These are phyloP conservation scores for Clarireedia hainanense DNA, from an alignment of 2,329 filamentous ascomycete genomes.

Conservation along the genomic window DNA sequence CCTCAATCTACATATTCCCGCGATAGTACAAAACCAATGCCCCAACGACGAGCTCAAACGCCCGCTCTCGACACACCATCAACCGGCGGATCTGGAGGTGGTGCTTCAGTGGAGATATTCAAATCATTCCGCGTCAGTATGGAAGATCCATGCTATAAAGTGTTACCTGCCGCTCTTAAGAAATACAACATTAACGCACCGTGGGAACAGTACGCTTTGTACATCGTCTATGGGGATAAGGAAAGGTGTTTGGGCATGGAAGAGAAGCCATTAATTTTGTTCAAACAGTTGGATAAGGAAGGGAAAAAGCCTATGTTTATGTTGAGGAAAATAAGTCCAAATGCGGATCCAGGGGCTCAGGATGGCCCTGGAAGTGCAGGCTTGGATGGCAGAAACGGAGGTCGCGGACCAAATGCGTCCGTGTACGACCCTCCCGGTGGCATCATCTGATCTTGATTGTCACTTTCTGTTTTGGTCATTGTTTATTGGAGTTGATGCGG, in stretches of 20 bases:
- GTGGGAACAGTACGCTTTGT: conserved; percentile 94
- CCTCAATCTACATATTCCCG: conserved; percentile 25
- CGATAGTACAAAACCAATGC: conserved; percentile 27
- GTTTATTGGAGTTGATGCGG: conserved; percentile 6
- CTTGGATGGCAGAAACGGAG: conserved; percentile 15
- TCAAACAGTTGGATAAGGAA: conserved; percentile 95
- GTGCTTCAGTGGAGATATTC: conserved; percentile 81
- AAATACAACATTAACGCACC: conserved; percentile 98
- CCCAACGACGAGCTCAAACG: conserved; percentile 51
- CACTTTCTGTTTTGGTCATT: conserved; percentile 3
- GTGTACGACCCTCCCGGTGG: conserved; percentile 28
- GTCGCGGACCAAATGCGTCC: conserved; percentile 14
- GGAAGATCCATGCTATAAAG: conserved; percentile 96
- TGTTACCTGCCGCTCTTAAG: conserved; percentile 87
- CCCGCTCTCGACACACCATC: conserved; percentile 54
- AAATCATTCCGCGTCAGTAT: conserved; percentile 97
- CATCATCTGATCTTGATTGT: conserved; percentile 23
- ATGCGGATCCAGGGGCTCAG: conserved; percentile 30
- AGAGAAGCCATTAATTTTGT: conserved; percentile 89
- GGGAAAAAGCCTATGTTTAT: conserved; percentile 87
- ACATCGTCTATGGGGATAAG: conserved; percentile 98
- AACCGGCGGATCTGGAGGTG: conserved; percentile 35
- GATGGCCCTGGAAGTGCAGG: conserved; percentile 27
- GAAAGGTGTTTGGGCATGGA: conserved; percentile 87
- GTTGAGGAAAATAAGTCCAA: conserved; percentile 46